Conservation (phyloP, 805 yeast species). For the Zygosaccharomyces pseudorouxii region DNA sequence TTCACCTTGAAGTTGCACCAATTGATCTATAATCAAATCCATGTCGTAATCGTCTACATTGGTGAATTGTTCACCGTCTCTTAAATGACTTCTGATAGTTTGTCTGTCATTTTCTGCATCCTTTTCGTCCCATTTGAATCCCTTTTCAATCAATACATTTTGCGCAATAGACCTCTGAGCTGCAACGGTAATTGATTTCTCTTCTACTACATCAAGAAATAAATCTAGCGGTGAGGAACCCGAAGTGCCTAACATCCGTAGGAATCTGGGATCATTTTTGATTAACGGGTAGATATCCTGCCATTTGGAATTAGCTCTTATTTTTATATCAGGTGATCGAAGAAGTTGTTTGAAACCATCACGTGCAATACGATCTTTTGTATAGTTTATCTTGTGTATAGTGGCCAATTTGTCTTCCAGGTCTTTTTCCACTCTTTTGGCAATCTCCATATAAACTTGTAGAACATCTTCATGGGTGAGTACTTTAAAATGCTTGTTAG, state of each 20-base stretch:
- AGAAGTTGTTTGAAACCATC: constrained; percentile 51
- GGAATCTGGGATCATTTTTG: constrained; percentile 53
- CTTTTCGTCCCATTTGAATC: constrained; percentile 24
- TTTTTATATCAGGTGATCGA: constrained; percentile 11
- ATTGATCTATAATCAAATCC: constrained; percentile 27
- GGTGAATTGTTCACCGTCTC: constrained; percentile 23
- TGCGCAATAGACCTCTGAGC: constrained; percentile 58
- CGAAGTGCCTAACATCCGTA: constrained; percentile 61
- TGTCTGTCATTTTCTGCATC: constrained; percentile 14
- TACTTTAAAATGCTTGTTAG: constrained; percentile 50
- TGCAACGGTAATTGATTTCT: constrained; percentile 49
- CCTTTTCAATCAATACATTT: constrained; percentile 42
- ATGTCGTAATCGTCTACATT: constrained; percentile 30
- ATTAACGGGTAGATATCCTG: constrained; percentile 47
- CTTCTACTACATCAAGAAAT: constrained; percentile 70
- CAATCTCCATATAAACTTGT: constrained; percentile 34
- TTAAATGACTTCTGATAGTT: constrained; percentile 16
- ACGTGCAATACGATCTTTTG: constrained; percentile 62
- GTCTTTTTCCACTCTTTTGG: constrained; percentile 28
- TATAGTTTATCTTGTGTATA: constrained; percentile 41
- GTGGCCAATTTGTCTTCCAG: constrained; percentile 20
- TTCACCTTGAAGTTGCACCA: constrained; percentile 26
- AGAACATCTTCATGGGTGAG: constrained; percentile 60
- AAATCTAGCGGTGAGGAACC: constrained; percentile 77
- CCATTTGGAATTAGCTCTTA: constrained; percentile 57